Base-by-base conservation (phyloP, 305 asterid genomes). In the Ilex paraguariensis region DNA sequence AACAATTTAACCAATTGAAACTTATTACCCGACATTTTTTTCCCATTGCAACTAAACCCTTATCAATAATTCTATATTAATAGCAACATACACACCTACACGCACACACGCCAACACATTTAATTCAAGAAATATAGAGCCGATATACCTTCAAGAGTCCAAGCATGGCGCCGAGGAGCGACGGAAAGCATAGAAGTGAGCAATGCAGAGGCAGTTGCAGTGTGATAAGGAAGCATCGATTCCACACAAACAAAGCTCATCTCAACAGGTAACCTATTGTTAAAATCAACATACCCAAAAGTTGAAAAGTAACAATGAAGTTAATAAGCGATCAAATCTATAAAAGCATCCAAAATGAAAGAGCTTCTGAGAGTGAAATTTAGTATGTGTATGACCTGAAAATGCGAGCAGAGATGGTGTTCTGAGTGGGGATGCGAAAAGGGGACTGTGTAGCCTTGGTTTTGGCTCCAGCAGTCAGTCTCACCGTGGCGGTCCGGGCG, bases 171-270 rank as follows among this genome's bases (percentile, higher is more conserved):
- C 15, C 95, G 84, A 61, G 96, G 88, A 62, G 96, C 74, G 64
- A 73, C 92, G 28, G 96, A 82, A n/a, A 93, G 91, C 98, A 93
- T 87, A 13, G 98, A 90, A 70, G 77, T 93, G 58, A 93, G 91
- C 70, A 87, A 59, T 30, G 97, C 91, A 21, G 96, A 84, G 71
- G 98, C 97, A 15, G 98, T 93, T 3, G 94, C 96, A 14, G 91
- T 74, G 79, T 93, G 97, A 75, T 81, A 90, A 10, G 98, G 98
- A 73, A 93, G 75, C 95, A 90, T 84, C 67, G 96, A 84, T 49
- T 70, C 77, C 61, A 70, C 83, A 56, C 76, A 68, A 31, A 83
- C 84, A 66, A 90, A 56, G 75, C 95, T 80, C 92, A 86, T 61
- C 78, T 87, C 97, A 75, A 86, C 87, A 5, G 95, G 97, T 31